Evolutionary conservation across 257 asterid species (phyloP), one percentile per base, ranked within the genome.

Genomic region (Plantago major): DNA sequence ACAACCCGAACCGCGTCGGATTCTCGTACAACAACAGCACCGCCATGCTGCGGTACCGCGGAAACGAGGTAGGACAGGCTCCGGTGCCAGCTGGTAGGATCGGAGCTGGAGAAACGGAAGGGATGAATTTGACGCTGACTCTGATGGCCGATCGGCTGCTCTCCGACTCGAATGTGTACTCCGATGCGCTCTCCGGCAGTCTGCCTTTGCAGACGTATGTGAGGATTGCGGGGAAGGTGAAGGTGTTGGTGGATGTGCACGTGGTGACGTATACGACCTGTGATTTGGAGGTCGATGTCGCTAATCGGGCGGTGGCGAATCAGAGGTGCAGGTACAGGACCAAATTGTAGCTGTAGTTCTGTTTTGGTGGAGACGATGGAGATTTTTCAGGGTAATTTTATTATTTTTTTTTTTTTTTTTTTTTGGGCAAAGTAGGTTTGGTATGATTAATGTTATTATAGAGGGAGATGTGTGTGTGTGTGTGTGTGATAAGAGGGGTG

Each of bases 61-160:
- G 88, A 6, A 56, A 60, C 56, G 89, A 70, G 13, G 78, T 90
- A 44, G 97, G 96, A 8, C 79, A 70, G 60, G 95, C 69, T 44
- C 94, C 94, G 33, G 18, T 90, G 42, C 81, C 76, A 47, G 82
- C 87, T 15, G 85, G 96, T 0, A 14, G 57, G n/a, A 90, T 85
- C 16, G 87, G 86, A 4, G 42, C 94, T 4, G 70, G 74, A 9
- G 78, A 69, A 37, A 73, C 94, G 2, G 59, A 58, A 13, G 55
- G 77, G 0, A 46, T 90, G 75, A 85, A 90, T 48, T 58, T 88
- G 3, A 78, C 94, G 5, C 79, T 90, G 52, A 69, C 83, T 4
- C 0, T 90, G 7, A 71, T 83, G 88, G 94, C 91, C 26, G 91
- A 90, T 76, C 87, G 96, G 3, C 73, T 90, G 38, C 63, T 79